These are phyloP conservation scores for Stagonosporopsis vannaccii DNA, from an alignment of 2,329 filamentous ascomycete species.

Conservation along the genomic window DNA sequence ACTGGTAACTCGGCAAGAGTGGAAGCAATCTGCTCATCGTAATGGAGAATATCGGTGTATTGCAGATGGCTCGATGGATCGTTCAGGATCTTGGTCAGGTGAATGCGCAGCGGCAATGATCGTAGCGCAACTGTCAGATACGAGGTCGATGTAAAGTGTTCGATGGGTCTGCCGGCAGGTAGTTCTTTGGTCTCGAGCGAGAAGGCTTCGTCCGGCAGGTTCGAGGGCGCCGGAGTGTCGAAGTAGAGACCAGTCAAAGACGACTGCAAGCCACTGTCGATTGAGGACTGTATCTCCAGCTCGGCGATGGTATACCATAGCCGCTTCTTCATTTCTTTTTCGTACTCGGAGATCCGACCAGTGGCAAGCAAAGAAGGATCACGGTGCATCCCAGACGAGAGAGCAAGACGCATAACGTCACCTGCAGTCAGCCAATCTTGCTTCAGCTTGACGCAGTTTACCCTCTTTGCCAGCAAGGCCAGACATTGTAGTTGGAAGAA, in stretches of 20 bases:
- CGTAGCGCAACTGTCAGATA: slow-evolving; percentile 34
- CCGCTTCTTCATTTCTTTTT: slow-evolving; percentile 62
- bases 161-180: slow-evolving; percentile 32
- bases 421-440: slow-evolving; percentile 61
- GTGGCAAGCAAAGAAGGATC: slow-evolving; percentile 51
- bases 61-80: slow-evolving; percentile 37
- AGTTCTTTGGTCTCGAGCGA: slow-evolving; percentile 31
- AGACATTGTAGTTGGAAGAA: slow-evolving; percentile 62
- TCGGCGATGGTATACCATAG: slow-evolving; percentile 66
- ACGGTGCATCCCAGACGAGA: slow-evolving; percentile 62
- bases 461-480: slow-evolving; percentile 58
- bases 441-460: slow-evolving; percentile 61
- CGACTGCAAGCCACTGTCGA: slow-evolving; percentile 63
- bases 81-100: slow-evolving; percentile 44
- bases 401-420: slow-evolving; percentile 60
- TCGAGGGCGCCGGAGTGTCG: slow-evolving; percentile 58
- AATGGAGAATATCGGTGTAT: slow-evolving; percentile 45
- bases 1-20: slow-evolving; percentile 31
- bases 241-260: slow-evolving; percentile 54
- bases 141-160: slow-evolving; percentile 42
- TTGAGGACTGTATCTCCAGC: slow-evolving; percentile 62
- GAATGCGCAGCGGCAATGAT: slow-evolving; percentile 42
- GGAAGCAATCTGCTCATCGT: slow-evolving; percentile 39
- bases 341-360: slow-evolving; percentile 48
- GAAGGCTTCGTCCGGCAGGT: slow-evolving; percentile 61